Evolutionary conservation across 2,329 filamentous ascomycete species (phyloP), one percentile per base, ranked within the genome.

Genomic region (Penicillium sp.): DNA sequence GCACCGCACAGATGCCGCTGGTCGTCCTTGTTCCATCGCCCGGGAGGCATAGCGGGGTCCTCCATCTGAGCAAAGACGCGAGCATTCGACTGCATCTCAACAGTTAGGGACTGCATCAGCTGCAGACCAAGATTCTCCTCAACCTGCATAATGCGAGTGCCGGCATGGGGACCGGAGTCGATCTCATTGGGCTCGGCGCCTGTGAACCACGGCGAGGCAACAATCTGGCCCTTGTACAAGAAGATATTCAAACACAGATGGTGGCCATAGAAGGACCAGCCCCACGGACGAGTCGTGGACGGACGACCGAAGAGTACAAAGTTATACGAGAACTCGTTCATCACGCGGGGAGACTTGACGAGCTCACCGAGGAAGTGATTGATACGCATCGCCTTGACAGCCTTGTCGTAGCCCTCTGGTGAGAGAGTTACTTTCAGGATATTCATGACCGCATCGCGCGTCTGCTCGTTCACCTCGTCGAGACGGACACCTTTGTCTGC

Each of bases 121-220:
- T 75, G 61, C n/a, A 89, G 66, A 0, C 86, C 86, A 0, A 87
- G 66, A 1, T 68, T 66, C 42, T 87, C 86, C 61, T 90, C 86
- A 6, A 70, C 71, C 33, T 84, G 74, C 29, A 90, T 69, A 47
- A 90, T 88, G 3, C 79, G 73, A 0, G 83, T 87, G 6, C 86
- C 87, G 1, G 71, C 70, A 65, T 82, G 77, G 0, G 78, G 78
- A 0, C 86, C 86, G 0, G 69, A 67, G 56, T 90, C 87, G 58
- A 90, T 87, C 31, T 83, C 61, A 59, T 91, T 89, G 0, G 88
- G 88, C 68, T 92, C 88, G 0, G 88, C 88, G 47, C 88, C 88
- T 0, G 86, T 89, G 68, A 92, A 92, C 70, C 83, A 88, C 0
- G 88, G 88, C 0, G 81, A 82, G 2, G 89, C 75, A 39, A 89